These are phyloP conservation scores for Russula compacta DNA, from an alignment of 768 basidiomycete species.

Conservation along the genomic window DNA sequence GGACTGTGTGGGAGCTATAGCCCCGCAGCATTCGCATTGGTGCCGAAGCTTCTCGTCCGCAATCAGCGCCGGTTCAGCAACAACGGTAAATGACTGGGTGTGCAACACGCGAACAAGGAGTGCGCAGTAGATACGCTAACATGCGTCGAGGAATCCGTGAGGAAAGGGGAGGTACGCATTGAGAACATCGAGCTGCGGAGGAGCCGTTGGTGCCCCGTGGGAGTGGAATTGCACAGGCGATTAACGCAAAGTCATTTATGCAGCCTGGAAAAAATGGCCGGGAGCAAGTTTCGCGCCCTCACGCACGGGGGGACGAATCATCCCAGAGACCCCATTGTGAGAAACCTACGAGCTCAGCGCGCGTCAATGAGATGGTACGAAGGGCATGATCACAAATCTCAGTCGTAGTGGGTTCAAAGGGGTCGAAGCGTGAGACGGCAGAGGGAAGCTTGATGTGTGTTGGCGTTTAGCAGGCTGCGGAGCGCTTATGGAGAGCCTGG, in stretches of 20 bases:
- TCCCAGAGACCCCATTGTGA: constrained; percentile 56
- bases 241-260: constrained; percentile 21
- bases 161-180: constrained; percentile 61
- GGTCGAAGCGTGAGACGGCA: constrained; percentile 45
- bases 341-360: constrained; percentile 63
- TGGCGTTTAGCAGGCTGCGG: constrained; percentile 42
- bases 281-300: constrained; percentile 49
- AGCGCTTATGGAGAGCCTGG: constrained; percentile 31
- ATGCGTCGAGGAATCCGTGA: constrained; percentile 36
- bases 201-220: constrained; percentile 1
- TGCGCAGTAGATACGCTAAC: constrained; percentile 31
- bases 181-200: constrained; percentile 43
- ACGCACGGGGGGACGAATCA: constrained; percentile 31
- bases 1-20: constrained; percentile 28
- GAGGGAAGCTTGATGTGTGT: constrained; percentile 52
- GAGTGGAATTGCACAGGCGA: neutral
- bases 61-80: no score
- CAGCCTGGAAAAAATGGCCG: constrained; percentile 48
- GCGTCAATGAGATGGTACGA: constrained; percentile 38
- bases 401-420: constrained; percentile 32
- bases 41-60: no score
- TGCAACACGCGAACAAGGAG: no score
- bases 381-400: constrained; percentile 33
- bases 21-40: constrained; percentile 49
- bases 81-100: no score